Conservation (phyloP, 345 rosid genomes). For the Aquilaria sinensis region DNA sequence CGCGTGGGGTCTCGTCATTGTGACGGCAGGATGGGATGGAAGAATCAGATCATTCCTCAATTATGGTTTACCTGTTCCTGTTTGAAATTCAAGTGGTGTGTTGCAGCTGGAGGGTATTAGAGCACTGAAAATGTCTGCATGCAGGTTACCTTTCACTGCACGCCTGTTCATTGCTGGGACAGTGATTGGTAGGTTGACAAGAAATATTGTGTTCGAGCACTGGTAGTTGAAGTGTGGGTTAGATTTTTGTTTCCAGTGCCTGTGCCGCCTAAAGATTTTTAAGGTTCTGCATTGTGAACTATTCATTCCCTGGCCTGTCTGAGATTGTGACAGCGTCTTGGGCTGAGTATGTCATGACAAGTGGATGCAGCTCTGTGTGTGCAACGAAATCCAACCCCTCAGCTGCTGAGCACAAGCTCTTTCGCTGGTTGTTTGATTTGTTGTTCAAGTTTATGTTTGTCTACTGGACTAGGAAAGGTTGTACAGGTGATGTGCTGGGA, state of each 20-base stretch:
- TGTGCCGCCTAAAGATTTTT: conserved; percentile 11
- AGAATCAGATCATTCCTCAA: conserved; percentile 83
- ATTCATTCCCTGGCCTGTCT: conserved; percentile 7
- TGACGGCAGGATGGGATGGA: conserved; percentile 95
- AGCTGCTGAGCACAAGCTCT: conserved; percentile 11
- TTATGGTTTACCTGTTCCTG: conserved; percentile 74
- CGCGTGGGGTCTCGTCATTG: conserved; percentile 87
- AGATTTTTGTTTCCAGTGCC: conserved; percentile 2
- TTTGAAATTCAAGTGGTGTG: conserved; percentile 23
- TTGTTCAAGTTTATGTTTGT: conserved; percentile 15
- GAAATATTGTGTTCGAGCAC: conserved; percentile 6
- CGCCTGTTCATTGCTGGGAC: conserved; percentile 8
- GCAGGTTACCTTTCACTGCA: conserved; percentile 4
- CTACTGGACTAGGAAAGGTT: conserved; percentile 24
- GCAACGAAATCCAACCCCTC: conserved; percentile 15
- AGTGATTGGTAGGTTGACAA: conserved; percentile 1
- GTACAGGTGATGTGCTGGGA: conserved; percentile 19
- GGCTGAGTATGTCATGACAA: conserved; percentile 9
- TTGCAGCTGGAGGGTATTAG: conserved; percentile 8
- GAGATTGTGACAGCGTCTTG: conserved; percentile 11
- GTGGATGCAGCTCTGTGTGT: conserved; percentile 14
- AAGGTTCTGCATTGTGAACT: conserved; percentile 3
- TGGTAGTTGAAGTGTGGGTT: background rate
- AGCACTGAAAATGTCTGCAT: conserved; percentile 5
- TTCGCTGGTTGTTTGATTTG: conserved; percentile 13